Evolutionary conservation across 1,284 basidiomycete genomes (phyloP).

Genomic region (Tremellales sp.): DNA sequence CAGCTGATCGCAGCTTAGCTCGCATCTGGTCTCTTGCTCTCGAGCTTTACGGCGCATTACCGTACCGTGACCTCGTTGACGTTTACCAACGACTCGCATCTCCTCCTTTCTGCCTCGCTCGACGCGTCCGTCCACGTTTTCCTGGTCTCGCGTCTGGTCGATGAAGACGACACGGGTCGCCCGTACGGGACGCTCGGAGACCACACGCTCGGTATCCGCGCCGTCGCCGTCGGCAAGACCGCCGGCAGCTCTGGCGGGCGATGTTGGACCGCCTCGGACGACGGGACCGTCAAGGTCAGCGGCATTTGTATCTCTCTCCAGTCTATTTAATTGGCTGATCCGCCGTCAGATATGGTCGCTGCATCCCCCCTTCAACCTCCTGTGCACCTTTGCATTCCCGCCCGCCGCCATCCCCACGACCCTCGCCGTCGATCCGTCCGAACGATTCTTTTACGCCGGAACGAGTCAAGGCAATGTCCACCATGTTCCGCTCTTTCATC

Average conservation of each 20-base stretch:
- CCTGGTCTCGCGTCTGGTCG: conserved; percentile 60
- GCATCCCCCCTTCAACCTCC: conserved; percentile 61
- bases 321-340: conserved; percentile 2
- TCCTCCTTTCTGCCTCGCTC: conserved; percentile 79
- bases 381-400: conserved; percentile 84
- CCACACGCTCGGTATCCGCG: conserved; percentile 84
- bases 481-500: conserved; percentile 74
- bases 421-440: conserved; percentile 73
- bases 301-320: conserved; percentile 5
- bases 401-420: conserved; percentile 53
- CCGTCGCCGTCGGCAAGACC: conserved; percentile 66
- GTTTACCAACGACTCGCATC: conserved; percentile 76
- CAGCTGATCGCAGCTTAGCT: conserved; percentile 55
- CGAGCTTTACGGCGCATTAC: conserved; percentile 93
- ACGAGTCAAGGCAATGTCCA: conserved; percentile 67
- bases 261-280: conserved; percentile 70
- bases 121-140: conserved; percentile 86
- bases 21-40: conserved; percentile 80
- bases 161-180: conserved; percentile 40
- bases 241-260: conserved; percentile 30
- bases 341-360: conserved; percentile 71
- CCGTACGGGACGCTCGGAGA: conserved; percentile 80
- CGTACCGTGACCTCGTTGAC: conserved; percentile 74
- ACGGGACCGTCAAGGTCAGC: conserved; percentile 85
- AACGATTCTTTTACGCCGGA: conserved; percentile 83